Percentiles rank a stretch among this genome's conserved stretches.
These are phyloP conservation scores for Monoraphidium neglectum DNA, from an alignment of 139 green algal species.

Conservation along the genomic window DNA sequence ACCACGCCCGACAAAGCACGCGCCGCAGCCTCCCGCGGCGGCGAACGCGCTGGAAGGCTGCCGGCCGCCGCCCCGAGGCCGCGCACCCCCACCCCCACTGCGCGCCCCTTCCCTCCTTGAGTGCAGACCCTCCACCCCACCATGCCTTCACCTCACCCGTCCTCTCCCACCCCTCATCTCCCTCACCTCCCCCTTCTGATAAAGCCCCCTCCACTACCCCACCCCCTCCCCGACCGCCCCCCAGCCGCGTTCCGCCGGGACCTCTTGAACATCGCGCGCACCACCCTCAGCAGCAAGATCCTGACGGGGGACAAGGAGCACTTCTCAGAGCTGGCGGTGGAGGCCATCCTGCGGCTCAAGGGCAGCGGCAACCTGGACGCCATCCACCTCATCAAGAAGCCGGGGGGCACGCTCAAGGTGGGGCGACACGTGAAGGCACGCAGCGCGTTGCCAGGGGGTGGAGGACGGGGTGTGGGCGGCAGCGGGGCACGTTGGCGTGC, in stretches of 20 bases:
- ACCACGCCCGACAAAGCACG: no score
- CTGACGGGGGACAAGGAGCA: constrained; percentile 83
- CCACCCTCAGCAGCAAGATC: constrained; percentile 97
- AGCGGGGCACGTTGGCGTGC: no score
- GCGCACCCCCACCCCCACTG: no score
- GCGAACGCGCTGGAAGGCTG: no score
- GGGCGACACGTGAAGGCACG: no score
- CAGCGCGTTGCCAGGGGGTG: no score
- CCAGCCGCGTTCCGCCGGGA: constrained; percentile 19
- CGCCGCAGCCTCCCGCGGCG: no score
- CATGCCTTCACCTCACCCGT: neutral
- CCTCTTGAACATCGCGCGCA: constrained; percentile 88
- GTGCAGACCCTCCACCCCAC: neutral
- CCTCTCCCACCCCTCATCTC: neutral
- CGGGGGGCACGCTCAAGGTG: constrained; percentile 86
- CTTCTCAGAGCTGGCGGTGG: constrained; percentile 96
- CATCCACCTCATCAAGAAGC: constrained; percentile 99
- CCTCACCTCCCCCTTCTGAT: neutral
- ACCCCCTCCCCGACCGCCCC: no score
- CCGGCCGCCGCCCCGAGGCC: no score
- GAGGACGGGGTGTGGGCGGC: neutral
- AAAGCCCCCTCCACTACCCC: no score
- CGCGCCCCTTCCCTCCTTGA: neutral
- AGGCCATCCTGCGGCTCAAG: constrained; percentile 93
- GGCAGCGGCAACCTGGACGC: constrained; percentile 90